Conservation (phyloP, 371 early-diverging fungal genomes). For the Syncephalastrum contaminatum region DNA sequence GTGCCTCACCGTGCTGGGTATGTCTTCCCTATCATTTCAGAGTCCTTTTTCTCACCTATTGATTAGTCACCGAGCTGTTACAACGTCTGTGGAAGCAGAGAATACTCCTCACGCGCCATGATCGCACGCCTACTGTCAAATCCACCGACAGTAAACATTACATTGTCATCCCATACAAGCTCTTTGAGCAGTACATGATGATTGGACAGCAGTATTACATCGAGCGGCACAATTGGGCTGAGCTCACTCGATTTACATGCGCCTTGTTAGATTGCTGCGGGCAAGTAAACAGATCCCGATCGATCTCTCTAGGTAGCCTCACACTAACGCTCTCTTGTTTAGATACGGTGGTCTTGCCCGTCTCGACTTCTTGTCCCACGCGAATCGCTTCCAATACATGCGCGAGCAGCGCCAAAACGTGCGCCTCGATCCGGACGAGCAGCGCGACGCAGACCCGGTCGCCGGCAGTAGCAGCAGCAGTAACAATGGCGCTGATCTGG, state of each 20-base stretch:
- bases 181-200: slow-evolving; percentile 44
- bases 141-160: slow-evolving; percentile 45
- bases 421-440: slow-evolving; percentile 25
- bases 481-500: neutral
- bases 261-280: slow-evolving; percentile 42
- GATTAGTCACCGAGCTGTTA: slow-evolving; percentile 38
- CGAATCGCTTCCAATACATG: slow-evolving; percentile 36
- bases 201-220: slow-evolving; percentile 45
- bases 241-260: slow-evolving; percentile 36
- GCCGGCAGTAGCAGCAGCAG: neutral
- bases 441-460: neutral
- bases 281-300: slow-evolving; percentile 8
- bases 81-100: slow-evolving; percentile 46
- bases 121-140: slow-evolving; percentile 34
- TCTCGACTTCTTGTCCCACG: slow-evolving; percentile 28
- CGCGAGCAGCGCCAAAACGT: slow-evolving; percentile 34
- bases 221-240: slow-evolving; percentile 34
- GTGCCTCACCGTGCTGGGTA: slow-evolving; percentile 32
- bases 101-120: slow-evolving; percentile 28
- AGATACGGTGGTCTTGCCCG: slow-evolving; percentile 31
- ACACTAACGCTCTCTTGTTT: neutral
- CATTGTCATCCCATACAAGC: slow-evolving; percentile 33
- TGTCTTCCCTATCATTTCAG: neutral
- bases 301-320: neutral
- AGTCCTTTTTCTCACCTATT: neutral